Evolutionary conservation across 306 rosid genomes (phyloP).

Genomic region (Fragaria nilgerrensis): DNA sequence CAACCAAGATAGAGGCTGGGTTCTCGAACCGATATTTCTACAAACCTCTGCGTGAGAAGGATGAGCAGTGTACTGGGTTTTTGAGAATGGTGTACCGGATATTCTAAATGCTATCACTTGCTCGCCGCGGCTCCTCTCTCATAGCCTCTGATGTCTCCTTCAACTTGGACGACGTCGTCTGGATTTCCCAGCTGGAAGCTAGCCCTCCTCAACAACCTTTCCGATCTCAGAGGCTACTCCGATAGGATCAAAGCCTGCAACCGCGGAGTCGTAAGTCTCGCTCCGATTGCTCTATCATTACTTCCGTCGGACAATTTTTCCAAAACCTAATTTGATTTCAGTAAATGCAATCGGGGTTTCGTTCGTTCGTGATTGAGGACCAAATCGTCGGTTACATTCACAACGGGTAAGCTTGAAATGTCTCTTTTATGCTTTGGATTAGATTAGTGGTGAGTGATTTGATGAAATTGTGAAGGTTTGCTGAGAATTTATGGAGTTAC

Average conservation of each 20-base stretch:
- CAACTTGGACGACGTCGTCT: no score
- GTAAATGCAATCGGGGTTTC: conserved; percentile 67
- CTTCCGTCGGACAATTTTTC: not conserved
- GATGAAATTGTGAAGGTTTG: conserved; percentile 52
- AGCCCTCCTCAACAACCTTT: no score
- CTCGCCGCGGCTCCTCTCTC: no score
- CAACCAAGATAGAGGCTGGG: no score
- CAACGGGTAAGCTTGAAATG: conserved; percentile 55
- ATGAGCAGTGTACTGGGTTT: no score
- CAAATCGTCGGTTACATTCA: conserved; percentile 69
- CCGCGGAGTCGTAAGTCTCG: conserved; percentile 59
- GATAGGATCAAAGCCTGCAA: conserved; percentile 72
- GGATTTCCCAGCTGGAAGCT: no score
- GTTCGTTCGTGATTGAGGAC: conserved; percentile 64
- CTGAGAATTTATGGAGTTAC: conserved; percentile 56
- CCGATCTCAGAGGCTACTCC: no score
- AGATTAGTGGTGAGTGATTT: not conserved
- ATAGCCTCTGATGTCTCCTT: no score
- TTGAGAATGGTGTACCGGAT: no score
- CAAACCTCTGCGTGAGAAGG: no score
- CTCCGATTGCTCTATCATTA: not conserved
- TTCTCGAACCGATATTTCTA: no score
- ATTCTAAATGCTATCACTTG: no score
- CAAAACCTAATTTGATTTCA: conserved; percentile 24
- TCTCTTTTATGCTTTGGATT: not conserved